Evolutionary conservation across 2,329 filamentous ascomycete genomes (phyloP), one percentile per base, ranked within the genome.

Genomic region (Aspergillus viridinutans): DNA sequence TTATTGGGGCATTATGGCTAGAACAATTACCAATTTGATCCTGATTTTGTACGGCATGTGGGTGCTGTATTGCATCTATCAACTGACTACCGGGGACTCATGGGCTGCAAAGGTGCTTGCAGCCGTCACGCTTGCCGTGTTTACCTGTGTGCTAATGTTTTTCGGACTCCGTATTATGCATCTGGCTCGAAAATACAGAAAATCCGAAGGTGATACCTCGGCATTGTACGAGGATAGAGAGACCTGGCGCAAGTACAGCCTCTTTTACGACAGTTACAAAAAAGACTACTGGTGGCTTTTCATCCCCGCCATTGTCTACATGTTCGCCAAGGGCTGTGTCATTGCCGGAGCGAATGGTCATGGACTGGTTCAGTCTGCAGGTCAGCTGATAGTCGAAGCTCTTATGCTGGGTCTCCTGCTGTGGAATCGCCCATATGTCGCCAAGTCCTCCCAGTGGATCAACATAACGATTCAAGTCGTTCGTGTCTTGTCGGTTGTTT

Each of bases 201-300:
- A 86, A 68, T 68, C 80, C 29, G 87, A 96, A 64, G 93, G 93
- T 56, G 89, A 92, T 69, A 75, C 83, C 0, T 80, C 82, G 17
- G 84, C 80, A 12, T 81, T 99, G 8, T 97, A 92, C 74, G 90
- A 97, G 58, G 83, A 97, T 76, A 95, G 94, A 80, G 84, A 89
- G 57, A 87, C 88, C 43, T 97, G 94, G 92, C 83, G 90, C 72
- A 96, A 94, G 79, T 99, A 99, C 82, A 94, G 90, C 68, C 82
- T 97, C 60, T 97, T 99, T 78, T 99, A 99, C 79, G 94, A 97
- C 69, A 88, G 88, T 66, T 97, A 96, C 81, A 92, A 91, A 78
- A 91, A 90, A 75, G 85, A 87, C 66, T 96, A 93, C 79, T 99
- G 94, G 94, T 97, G 93, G 93, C 77, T 97, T 25, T 97, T 99